Evolutionary conservation across 306 rosid species (phyloP), one percentile per base, ranked within the genome.

Genomic region (Argentina anserina): DNA sequence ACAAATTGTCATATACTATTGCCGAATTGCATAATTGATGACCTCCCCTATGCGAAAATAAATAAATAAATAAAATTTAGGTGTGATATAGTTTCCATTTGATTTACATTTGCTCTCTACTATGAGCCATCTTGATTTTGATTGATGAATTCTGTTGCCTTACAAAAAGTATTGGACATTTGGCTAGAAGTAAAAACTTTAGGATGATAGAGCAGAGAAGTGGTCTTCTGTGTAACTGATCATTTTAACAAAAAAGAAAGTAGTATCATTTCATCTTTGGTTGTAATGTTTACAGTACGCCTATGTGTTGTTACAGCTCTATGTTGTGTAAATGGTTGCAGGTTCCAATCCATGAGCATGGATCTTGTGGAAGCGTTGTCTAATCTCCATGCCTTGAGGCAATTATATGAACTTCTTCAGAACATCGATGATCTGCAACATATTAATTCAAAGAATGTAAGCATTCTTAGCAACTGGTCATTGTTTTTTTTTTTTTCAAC

Each of bases 311-410:
- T 53, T 23, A 53, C 29, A 25, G 63, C 31, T 56, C 63, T 26
- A 11, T 26, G 6, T 14, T 59, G 33, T 59, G 21, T 29, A 58
- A 11, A 58, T 28, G 20, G 40, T 59, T 29, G 1, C 28, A 36
- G 47, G 28, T 36, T 25, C 29, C 49, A 63, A 14, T 52, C 49
- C 23, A 33, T 52, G 59, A 63, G 33, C 56, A 71, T 70, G 81
- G 70, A 71, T 14, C 43, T 39, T 49, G 72, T 70, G 11, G 61
- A 64, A 36, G 52, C 64, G 7, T 12, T 70, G 50, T 68, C 63
- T 52, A 62, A 71, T 77, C 72, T 77, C 29, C 56, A 70, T 12
- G 81, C 81, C 6, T 62, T 77, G 67, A 71, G 81, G 49, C 59
- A 77, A 65, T 64, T 77, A 10, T 77, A 70, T 66, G 42, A 65